phyloP scores from a whole-genome alignment of 345 rosid genomes.

The Eucalyptus virginea region DNA sequence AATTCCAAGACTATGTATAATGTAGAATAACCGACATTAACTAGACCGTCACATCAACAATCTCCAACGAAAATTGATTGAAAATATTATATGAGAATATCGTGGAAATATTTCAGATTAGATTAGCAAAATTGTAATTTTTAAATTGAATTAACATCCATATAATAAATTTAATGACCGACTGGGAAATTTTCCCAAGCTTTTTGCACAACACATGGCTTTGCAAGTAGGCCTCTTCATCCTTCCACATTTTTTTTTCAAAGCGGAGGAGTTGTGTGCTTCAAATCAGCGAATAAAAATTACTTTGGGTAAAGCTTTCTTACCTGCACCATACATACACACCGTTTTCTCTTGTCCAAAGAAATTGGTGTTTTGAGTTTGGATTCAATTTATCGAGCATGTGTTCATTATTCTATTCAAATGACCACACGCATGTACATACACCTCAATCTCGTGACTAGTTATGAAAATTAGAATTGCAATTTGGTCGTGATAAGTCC shows the following conservation, averaged over 20 bases:
- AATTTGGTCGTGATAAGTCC: not conserved
- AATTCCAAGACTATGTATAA: rapidly evolving
- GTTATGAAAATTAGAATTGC: not conserved
- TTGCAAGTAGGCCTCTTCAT: not conserved
- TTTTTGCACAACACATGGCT: not conserved
- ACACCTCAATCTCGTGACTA: not conserved
- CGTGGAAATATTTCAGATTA: rapidly evolving
- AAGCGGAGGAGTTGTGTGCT: not conserved
- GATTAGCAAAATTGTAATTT: rapidly evolving
- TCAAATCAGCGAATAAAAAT: not conserved
- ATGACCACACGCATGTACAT: not conserved
- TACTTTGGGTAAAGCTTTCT: not conserved
- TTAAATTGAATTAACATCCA: too few relatives aligned
- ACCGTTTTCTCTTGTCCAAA: not conserved
- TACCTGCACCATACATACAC: not conserved
- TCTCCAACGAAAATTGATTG: rapidly evolving
- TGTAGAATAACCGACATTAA: rapidly evolving
- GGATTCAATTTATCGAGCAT: not conserved
- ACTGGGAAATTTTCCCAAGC: rapidly evolving
- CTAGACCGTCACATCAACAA: rapidly evolving
- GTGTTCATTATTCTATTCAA: not conserved
- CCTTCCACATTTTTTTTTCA: too few relatives aligned
- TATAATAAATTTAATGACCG: too few relatives aligned
- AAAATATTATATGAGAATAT: too few relatives aligned
- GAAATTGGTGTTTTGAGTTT: not conserved